A percentile compares a stretch with the other conserved stretches of the same genome.
Evolutionary conservation across 2,329 filamentous ascomycete species (phyloP).

Genomic region (Domatiomyces globalis): DNA sequence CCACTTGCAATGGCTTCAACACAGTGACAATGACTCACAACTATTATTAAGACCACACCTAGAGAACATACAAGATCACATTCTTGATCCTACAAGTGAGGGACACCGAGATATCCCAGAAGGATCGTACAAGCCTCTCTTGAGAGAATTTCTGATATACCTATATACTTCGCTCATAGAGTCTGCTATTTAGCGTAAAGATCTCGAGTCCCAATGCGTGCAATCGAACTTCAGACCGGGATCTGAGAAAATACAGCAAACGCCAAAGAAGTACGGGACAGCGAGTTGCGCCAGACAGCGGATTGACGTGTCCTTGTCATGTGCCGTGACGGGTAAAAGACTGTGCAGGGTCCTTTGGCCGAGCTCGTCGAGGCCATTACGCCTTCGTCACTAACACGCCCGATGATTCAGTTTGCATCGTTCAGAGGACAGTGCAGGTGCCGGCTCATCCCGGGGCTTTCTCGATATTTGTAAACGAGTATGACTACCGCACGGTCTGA

Average conservation of each 20-base stretch:
- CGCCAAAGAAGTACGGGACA: not conserved
- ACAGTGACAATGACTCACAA: too few relatives aligned
- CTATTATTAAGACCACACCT: too few relatives aligned
- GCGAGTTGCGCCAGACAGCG: not conserved
- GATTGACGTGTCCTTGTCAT: not conserved
- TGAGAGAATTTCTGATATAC: not conserved
- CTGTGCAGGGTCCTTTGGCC: not conserved
- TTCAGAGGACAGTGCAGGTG: not conserved
- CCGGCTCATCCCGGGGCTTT: too few relatives aligned
- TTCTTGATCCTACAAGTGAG: not conserved
- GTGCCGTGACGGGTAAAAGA: not conserved
- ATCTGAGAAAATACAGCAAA: not conserved
- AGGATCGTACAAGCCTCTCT: not conserved
- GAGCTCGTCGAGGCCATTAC: not conserved
- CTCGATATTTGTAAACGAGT: too few relatives aligned
- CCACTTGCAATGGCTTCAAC: too few relatives aligned
- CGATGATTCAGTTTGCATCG: not conserved
- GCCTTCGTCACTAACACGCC: not conserved
- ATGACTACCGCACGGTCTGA: too few relatives aligned
- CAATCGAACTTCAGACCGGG: not conserved
- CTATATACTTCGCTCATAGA: not conserved
- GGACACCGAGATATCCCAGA: not conserved
- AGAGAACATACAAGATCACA: too few relatives aligned
- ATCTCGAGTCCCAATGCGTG: not conserved
- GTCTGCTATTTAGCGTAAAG: not conserved